Base-by-base conservation (phyloP, 805 yeast species). In the Middelhovenomyces tepae region DNA sequence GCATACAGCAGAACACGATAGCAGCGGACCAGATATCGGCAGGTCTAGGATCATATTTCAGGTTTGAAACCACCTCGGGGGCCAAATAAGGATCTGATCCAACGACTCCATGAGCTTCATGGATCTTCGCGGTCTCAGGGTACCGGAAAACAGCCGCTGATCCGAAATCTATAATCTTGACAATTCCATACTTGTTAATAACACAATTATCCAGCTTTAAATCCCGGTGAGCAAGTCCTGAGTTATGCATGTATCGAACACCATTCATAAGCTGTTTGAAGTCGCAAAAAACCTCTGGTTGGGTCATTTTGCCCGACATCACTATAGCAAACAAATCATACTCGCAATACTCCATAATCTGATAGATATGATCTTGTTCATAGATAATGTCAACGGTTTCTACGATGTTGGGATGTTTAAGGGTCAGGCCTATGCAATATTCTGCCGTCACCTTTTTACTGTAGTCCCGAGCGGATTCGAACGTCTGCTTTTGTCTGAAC, bases 21-120 rank as follows among this genome's bases (percentile, higher is more conserved):
- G 94, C 95, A 21, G 76, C 75, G 5, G 94, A 82, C 96, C 96
- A 86, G 28, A 86, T 73, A 60, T 86, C 96, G 5, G 86, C 94
- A 1, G 95, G 94, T 43, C 94, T 69, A 10, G 95, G 95, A 53
- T 83, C 93, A 51, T 86, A 86, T 41, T 78, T 78, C 45, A 74
- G 65, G 53, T 82, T 79, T 7, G 84, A 81, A 42, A 87, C 73
- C 5, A 83, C 94, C 55, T 86, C 96, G 1, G 96, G 96, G 1
- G 95, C 93, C 54, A 86, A 62, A 56, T 81, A 80, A 19, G 96
- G 87, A 59, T 84, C 94, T 9, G 87, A 77, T 1, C 94, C 94
- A 27, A 83, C 93, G 35, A 83, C 78, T 4, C 94, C 94, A 31
- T 76, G 76, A 2, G 93, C 75, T 51, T 81, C 86, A 35, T 81